These are phyloP conservation scores for Globisporangium nodosum DNA, from an alignment of 352 stramenopile genomes.

Conservation along the genomic window DNA sequence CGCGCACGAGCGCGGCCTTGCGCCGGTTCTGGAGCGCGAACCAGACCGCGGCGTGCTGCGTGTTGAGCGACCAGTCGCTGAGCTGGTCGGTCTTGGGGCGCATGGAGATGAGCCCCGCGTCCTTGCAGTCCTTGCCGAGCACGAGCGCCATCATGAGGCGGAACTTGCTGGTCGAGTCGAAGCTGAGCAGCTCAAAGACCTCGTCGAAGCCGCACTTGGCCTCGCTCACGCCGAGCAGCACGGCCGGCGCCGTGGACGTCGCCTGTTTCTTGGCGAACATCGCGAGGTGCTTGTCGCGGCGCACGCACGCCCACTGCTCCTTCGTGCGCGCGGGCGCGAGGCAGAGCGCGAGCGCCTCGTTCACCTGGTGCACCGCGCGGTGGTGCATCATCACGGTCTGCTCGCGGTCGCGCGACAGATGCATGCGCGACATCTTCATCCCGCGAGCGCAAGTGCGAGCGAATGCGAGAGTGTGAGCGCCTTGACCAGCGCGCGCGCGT, in stretches of 20 bases:
- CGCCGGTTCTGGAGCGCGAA: constrained; percentile 48
- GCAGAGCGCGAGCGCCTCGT: constrained; percentile 44
- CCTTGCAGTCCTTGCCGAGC: constrained; percentile 48
- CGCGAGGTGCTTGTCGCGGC: constrained; percentile 42
- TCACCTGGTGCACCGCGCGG: constrained; percentile 57
- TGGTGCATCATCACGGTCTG: constrained; percentile 55
- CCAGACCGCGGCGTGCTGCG: constrained; percentile 56
- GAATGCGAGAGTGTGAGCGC: neutral
- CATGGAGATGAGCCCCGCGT: constrained; percentile 41
- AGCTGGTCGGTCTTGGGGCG: constrained; percentile 26
- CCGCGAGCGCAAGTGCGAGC: neutral
- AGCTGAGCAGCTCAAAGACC: constrained; percentile 46
- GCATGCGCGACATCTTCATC: constrained; percentile 23
- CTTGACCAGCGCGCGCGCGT: neutral
- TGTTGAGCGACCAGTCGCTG: constrained; percentile 29
- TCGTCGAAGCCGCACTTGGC: constrained; percentile 53
- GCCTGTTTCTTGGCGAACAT: constrained; percentile 45
- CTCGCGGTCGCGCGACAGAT: constrained; percentile 43
- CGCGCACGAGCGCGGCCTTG: constrained; percentile 39
- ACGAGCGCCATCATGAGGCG: constrained; percentile 57
- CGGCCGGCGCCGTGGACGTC: constrained; percentile 26
- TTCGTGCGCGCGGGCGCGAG: constrained; percentile 49
- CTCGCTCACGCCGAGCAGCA: constrained; percentile 60
- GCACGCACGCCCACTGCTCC: constrained; percentile 48
- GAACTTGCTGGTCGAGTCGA: constrained; percentile 50